Conservation (phyloP, 305 asterid genomes). For the Solanum chacoense region DNA sequence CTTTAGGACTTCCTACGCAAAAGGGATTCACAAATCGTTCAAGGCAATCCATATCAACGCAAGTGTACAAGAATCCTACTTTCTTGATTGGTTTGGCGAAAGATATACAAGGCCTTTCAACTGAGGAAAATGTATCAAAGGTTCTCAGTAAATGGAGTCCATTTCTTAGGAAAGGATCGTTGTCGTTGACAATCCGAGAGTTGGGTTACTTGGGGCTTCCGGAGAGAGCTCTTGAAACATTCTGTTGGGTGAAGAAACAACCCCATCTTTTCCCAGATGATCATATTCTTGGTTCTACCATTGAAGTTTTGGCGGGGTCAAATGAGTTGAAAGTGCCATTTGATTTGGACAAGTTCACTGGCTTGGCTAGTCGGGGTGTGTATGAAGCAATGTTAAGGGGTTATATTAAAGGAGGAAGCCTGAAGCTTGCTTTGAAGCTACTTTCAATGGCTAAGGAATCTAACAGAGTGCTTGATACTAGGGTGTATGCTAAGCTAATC, state of each 20-base stretch:
- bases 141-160: conserved; percentile 62
- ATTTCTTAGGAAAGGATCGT: conserved; percentile 79
- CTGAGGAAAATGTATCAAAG: conserved; percentile 42
- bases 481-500: conserved; percentile 73
- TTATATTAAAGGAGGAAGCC: conserved; percentile 64
- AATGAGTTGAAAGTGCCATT: conserved; percentile 66
- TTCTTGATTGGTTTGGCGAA: conserved; percentile 80
- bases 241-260: conserved; percentile 71
- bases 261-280: conserved; percentile 79
- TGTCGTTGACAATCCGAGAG: conserved; percentile 72
- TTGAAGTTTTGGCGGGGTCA: conserved; percentile 70
- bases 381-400: conserved; percentile 80
- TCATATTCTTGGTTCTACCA: conserved; percentile 72
- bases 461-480: conserved; percentile 42
- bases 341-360: conserved; percentile 39
- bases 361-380: conserved; percentile 52
- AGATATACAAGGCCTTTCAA: conserved; percentile 51
- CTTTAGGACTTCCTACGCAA: conserved; percentile 57
- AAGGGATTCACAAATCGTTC: conserved; percentile 28
- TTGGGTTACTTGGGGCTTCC: conserved; percentile 84
- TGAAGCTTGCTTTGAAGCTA: conserved; percentile 58
- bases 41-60: conserved; percentile 50
- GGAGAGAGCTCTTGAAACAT: conserved; percentile 57
- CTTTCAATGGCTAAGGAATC: conserved; percentile 41
- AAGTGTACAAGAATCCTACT: conserved; percentile 64